Evolutionary conservation across 306 rosid genomes (phyloP), one percentile per base, ranked within the genome.

Genomic region (Sphenostylis stenocarpa): DNA sequence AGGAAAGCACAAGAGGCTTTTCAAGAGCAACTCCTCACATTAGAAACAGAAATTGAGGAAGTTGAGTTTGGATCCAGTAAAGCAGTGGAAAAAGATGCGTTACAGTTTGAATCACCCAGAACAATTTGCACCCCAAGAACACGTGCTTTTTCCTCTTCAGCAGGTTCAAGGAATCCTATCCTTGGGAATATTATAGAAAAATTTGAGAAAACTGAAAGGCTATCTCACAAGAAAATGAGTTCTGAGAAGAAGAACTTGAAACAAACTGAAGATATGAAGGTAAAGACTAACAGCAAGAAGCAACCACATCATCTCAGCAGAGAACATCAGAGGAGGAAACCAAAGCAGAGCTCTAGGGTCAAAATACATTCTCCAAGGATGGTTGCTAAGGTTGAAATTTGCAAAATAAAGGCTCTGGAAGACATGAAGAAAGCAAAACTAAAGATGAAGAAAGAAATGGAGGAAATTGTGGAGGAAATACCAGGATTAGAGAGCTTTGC

Each of bases 401-500:
- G 91, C 90, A 92, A 81, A 83, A 80, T 90, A 58, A 92, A 90
- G 70, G 91, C 97, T 47, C 52, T 92, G 20, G 86, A 87, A 49
- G 96, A 94, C 80, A 84, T 78, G 84, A 89, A 63, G 80, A 95
- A 88, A 60, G 86, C 87, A 6, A 93, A 88, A 77, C 53, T 80
- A 68, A 91, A 84, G 92, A 84, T 57, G 81, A 85, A 56, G 85
- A 83, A 78, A 70, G 84, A 34, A 41, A 82, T 61, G 62, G 83
- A 85, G 80, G 77, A 43, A 36, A 67, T 21, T 65, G 51, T 63
- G 41, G 84, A 82, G 69, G 85, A 80, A 66, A 38, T 63, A 67
- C 73, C 79, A 53, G 84, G 74, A 15, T 72, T 84, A 73, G 93
- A 87, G 57, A 92, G 94, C 79, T 90, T 87, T 80, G 97, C 96